These are phyloP conservation scores for Daldinia vernicosa DNA, from an alignment of 495 filamentous ascomycete genomes.

Conservation along the genomic window DNA sequence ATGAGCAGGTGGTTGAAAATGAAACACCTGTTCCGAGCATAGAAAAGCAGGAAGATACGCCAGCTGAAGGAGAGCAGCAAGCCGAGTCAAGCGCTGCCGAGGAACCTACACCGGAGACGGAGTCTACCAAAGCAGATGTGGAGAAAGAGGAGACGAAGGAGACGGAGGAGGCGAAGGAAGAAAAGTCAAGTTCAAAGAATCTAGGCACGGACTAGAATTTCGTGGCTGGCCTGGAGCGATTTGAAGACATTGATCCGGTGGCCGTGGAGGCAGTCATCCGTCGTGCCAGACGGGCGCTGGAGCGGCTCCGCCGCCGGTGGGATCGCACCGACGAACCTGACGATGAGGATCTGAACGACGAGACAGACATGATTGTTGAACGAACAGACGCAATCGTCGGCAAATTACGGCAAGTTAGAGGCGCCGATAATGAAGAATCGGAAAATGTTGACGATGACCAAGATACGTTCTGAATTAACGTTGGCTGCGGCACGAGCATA, in stretches of 20 bases:
- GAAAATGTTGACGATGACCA: slow-evolving; percentile 5
- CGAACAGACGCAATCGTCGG: slow-evolving; percentile 18
- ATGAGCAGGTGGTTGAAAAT: slow-evolving; percentile 43
- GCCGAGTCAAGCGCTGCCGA: slow-evolving; percentile 10
- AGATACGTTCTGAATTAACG: slow-evolving; percentile 15
- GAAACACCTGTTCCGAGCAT: slow-evolving; percentile 36
- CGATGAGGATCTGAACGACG: slow-evolving; percentile 17
- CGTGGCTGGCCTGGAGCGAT: slow-evolving; percentile 34
- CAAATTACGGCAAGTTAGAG: slow-evolving; percentile 4
- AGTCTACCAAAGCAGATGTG: slow-evolving; percentile 31
- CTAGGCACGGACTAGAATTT: slow-evolving; percentile 39
- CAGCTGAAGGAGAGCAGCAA: slow-evolving; percentile 17
- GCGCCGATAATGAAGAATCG: neutral
- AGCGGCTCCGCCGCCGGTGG: slow-evolving; percentile 18
- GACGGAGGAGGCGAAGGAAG: slow-evolving; percentile 14
- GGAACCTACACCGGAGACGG: slow-evolving; percentile 10
- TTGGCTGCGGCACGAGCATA: neutral
- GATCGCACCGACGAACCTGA: neutral
- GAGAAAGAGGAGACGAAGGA: slow-evolving; percentile 18
- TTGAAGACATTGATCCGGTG: slow-evolving; percentile 20
- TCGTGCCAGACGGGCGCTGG: slow-evolving; percentile 7
- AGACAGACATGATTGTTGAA: slow-evolving; percentile 23
- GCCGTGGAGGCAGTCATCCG: slow-evolving; percentile 7
- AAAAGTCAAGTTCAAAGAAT: slow-evolving; percentile 25
- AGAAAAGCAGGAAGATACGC: slow-evolving; percentile 32